Evolutionary conservation across 2,329 filamentous ascomycete species (phyloP).

Genomic region (Phaeosphaeria sp.): DNA sequence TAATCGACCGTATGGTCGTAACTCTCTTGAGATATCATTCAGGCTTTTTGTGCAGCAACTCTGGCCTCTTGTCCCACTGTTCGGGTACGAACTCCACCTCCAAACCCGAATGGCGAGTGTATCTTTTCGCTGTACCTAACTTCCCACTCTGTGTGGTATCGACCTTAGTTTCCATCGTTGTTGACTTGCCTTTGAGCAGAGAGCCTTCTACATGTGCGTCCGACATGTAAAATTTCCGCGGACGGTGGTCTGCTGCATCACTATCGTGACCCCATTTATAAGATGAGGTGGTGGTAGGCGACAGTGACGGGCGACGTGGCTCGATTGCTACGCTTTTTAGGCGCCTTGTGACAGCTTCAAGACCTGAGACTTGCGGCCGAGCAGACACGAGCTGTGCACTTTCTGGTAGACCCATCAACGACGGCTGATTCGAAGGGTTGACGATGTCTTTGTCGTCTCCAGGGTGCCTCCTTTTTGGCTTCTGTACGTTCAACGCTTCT

Average conservation of each 20-base stretch:
- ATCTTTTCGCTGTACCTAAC: slow-evolving; percentile 3
- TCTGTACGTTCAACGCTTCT: background rate
- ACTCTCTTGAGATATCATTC: background rate
- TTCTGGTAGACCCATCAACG: no score
- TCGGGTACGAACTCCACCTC: slow-evolving; percentile 16
- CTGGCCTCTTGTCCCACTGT: slow-evolving; percentile 19
- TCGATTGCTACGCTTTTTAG: background rate
- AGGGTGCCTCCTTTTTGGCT: background rate
- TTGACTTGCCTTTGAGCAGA: background rate
- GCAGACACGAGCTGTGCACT: no score
- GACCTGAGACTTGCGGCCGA: background rate
- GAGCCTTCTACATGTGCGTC: no score
- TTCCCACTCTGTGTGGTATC: background rate
- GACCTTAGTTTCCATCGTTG: background rate
- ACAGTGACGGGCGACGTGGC: background rate
- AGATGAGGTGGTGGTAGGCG: background rate
- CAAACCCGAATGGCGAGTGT: slow-evolving; percentile 24
- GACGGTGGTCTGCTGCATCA: background rate
- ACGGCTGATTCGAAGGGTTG: no score
- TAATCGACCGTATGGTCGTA: no score
- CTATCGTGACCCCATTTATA: background rate
- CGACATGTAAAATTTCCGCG: background rate
- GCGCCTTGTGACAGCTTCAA: background rate
- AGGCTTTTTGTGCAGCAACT: background rate
- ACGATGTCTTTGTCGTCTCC: background rate